phyloP scores from a whole-genome alignment of 1,139 yeast genomes.

The Zygotorulaspora mrakii region DNA sequence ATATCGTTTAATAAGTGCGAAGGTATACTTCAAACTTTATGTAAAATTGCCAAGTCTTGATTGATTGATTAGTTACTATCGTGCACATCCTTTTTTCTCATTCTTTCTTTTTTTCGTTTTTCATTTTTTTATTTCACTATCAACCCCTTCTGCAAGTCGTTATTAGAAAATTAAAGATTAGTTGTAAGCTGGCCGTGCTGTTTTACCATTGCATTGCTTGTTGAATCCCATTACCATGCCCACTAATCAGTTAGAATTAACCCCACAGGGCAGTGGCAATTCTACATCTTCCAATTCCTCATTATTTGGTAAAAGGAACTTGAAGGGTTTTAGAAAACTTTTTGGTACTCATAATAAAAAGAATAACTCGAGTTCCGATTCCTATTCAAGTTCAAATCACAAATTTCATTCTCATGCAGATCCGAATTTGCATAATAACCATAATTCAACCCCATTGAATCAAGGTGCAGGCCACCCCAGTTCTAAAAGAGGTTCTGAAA shows the following conservation, averaged over 20 bases:
- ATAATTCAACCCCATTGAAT: not conserved
- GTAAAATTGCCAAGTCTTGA: too few relatives aligned
- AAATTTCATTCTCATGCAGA: not conserved
- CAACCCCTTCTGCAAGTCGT: too few relatives aligned
- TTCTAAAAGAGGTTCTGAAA: slow-evolving; percentile 1
- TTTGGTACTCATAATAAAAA: slow-evolving; percentile 10
- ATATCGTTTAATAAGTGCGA: too few relatives aligned
- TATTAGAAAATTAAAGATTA: too few relatives aligned
- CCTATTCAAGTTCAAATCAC: not conserved
- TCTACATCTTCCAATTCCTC: slow-evolving; percentile 17
- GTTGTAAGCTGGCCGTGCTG: too few relatives aligned
- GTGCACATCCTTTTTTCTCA: not conserved
- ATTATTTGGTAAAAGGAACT: slow-evolving; percentile 17
- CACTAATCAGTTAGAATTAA: slow-evolving; percentile 6
- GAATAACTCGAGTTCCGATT: not conserved
- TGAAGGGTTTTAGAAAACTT: slow-evolving; percentile 16
- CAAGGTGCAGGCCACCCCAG: slow-evolving; percentile 13
- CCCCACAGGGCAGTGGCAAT: slow-evolving; percentile 12
- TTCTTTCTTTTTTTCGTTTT: not conserved
- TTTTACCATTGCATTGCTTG: too few relatives aligned
- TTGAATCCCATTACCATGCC: slow-evolving; percentile 7
- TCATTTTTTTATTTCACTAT: not conserved
- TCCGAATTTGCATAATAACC: not conserved
- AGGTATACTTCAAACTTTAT: not conserved
- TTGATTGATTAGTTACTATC: too few relatives aligned